Base-by-base conservation (phyloP, 1,284 basidiomycete genomes). In the Microbotryum violaceum region DNA sequence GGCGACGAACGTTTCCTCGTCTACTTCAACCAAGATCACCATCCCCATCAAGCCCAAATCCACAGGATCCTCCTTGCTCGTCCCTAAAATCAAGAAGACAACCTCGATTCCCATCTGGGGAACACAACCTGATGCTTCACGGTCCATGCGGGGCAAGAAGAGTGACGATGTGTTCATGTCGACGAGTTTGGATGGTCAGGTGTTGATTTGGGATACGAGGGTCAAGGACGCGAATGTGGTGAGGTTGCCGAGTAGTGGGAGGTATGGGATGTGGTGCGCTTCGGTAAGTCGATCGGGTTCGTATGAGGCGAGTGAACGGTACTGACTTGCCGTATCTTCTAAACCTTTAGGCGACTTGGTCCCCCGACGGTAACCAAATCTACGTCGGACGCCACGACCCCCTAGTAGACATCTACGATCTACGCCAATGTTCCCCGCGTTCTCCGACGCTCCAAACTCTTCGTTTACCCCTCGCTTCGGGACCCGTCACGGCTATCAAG, bases 351-450 rank as follows among this genome's bases (percentile, higher is more conserved):
- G 91, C 91, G n/a, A 89, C 87, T 73, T 98, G 93, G 91, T 91
- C 89, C 20, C 82, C 85, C 4, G 85, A 90, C 67, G 94, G 94
- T 12, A 82, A 81, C 12, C 87, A 91, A 69, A 85, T 99, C 46
- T 91, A 91, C 71, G 92, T 91, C 7, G 94, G 94, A 0, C 81
- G 96, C 62, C 81, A 93, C 60, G 94, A 96, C 72, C 89, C 91
- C 31, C 85, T 86, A 0, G 84, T 98, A 54, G 92, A 97, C 71
- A 84, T 97, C 33, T 98, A 91, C 88, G 96, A 98, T 74, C 84
- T 96, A 21, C 84, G 91, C 21, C 80, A 85, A 18, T 70, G 77
- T 80, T 72, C 73, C 2, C 64, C 86, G 4, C 68, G 73, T 21
- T 54, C 84, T 7, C 78, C 79, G n/a, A 81, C 77, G 4, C 33